Evolutionary conservation across 2,329 filamentous ascomycete genomes (phyloP), one percentile per base, ranked within the genome.

Genomic region (Aspergillus ochraceoroseus): DNA sequence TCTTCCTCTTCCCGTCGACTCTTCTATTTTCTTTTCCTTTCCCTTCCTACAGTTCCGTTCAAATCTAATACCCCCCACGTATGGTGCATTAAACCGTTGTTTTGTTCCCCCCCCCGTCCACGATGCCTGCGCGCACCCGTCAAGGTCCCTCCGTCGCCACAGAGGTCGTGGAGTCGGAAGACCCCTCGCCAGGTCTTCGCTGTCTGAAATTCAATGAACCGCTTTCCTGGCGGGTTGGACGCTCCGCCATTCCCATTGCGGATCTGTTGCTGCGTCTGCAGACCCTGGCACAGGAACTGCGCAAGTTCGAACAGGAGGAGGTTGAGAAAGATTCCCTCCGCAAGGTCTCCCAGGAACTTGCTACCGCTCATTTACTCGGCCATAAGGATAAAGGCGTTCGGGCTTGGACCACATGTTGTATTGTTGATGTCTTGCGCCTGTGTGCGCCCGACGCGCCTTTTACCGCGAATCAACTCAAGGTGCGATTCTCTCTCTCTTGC

Each of bases 361-460:
- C 83, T 4, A 81, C 82, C 49, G 80, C 83, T 46, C 87, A 92
- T 57, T 73, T 98, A 15, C 70, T 98, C 32, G 80, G 79, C 44
- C 92, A 98, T 68, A 94, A 94, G 70, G 92, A 98, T 64, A 85
- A 83, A 51, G 92, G 92, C 41, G 88, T 98, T 50, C 84, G 85
- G 64, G 90, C 92, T 17, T 95, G 85, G 71, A 79, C 86, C 20
- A 82, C 88, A 29, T 86, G 86, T 58, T 96, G 89, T 63, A 74
- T 96, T 46, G 88, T 95, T 39, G 92, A 98, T 63, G 85, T 98
- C 53, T 77, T 98, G 61, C 83, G 86, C 55, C 76, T 98, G 42
- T 95, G 87, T 67, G 92, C 92, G 18, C 92, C 92, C 0, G 83
- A 96, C 73, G 92, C 92, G 61, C 92, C 92, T 12, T 96, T 94